Conservation (phyloP, 1,139 yeast species). For the Arxiozyma bovina region DNA sequence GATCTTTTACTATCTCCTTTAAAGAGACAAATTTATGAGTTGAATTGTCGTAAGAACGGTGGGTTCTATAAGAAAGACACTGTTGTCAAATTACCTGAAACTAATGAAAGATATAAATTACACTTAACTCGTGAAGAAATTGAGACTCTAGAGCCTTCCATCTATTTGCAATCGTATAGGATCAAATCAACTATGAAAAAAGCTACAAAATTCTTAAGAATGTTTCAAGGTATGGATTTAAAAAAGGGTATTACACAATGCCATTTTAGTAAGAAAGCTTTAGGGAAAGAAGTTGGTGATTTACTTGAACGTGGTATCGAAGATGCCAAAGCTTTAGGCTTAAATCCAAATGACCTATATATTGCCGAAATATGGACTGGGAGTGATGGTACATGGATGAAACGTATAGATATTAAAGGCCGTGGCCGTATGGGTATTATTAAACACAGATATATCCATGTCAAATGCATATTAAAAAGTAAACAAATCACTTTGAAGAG, state of each 20-base stretch:
- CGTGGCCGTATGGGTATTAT: constrained; percentile 84
- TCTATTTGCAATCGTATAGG: constrained; percentile 68
- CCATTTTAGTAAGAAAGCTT: constrained; percentile 75
- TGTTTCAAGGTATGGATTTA: constrained; percentile 58
- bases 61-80: constrained; percentile 72
- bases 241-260: constrained; percentile 84
- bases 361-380: constrained; percentile 88
- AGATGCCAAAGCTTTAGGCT: constrained; percentile 54
- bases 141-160: constrained; percentile 74
- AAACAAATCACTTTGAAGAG: constrained; percentile 50
- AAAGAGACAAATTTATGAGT: constrained; percentile 54
- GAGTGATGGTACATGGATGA: constrained; percentile 68
- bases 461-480: constrained; percentile 66
- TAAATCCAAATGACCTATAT: constrained; percentile 55
- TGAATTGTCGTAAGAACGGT: constrained; percentile 46
- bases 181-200: constrained; percentile 81
- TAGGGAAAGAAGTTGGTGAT: constrained; percentile 72
- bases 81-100: constrained; percentile 38
- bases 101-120: constrained; percentile 47
- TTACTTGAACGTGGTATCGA: constrained; percentile 63
- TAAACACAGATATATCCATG: constrained; percentile 69
- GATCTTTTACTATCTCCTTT: constrained; percentile 57
- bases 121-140: constrained; percentile 56
- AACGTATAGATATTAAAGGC: constrained; percentile 76
- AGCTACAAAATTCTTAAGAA: constrained; percentile 71